phyloP scores from a whole-genome alignment of 2,329 filamentous ascomycete genomes.

The Tolypocladium tropicale region DNA sequence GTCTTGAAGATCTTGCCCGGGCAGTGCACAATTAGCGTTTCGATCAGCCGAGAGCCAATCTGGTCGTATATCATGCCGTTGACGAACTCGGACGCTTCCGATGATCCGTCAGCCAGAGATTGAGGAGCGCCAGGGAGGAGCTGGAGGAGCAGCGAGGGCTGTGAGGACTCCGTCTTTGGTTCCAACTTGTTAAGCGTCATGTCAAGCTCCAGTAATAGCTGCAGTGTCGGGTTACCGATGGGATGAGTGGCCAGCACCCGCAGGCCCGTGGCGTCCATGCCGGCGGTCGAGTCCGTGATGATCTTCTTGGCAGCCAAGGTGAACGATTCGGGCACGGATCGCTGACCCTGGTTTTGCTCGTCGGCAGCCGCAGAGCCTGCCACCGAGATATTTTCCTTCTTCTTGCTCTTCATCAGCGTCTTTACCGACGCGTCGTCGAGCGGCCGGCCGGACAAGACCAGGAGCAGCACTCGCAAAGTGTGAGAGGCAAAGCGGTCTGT shows the following conservation, averaged over 20 bases:
- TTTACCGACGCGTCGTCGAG: conserved; percentile 59
- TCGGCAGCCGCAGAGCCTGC: conserved; percentile 40
- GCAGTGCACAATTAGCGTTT: conserved; percentile 70
- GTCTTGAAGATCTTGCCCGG: conserved; percentile 88
- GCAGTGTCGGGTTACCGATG: conserved; percentile 86
- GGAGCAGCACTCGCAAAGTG: conserved; percentile 71
- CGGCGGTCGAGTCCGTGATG: conserved; percentile 63
- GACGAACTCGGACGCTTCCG: conserved; percentile 67
- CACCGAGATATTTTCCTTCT: conserved; percentile 73
- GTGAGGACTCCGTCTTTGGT: conserved; percentile 20
- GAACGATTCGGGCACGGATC: conserved; percentile 71
- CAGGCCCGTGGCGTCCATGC: conserved; percentile 69
- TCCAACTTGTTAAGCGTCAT: conserved; percentile 53
- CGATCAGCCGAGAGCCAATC: conserved; percentile 80
- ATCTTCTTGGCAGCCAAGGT: conserved; percentile 68
- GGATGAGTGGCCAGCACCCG: conserved; percentile 79
- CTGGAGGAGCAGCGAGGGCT: conserved; percentile 55
- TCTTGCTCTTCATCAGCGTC: conserved; percentile 79
- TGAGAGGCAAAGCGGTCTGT: conserved; percentile 89
- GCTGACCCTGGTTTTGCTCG: conserved; percentile 31
- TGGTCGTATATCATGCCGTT: conserved; percentile 82
- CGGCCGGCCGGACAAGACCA: conserved; percentile 76
- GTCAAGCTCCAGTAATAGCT: conserved; percentile 80
- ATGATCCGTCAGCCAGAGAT: conserved; percentile 60
- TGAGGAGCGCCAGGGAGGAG: conserved; percentile 68